phyloP scores from a whole-genome alignment of 495 filamentous ascomycete species.

The Hyaloscypha bicolor region DNA sequence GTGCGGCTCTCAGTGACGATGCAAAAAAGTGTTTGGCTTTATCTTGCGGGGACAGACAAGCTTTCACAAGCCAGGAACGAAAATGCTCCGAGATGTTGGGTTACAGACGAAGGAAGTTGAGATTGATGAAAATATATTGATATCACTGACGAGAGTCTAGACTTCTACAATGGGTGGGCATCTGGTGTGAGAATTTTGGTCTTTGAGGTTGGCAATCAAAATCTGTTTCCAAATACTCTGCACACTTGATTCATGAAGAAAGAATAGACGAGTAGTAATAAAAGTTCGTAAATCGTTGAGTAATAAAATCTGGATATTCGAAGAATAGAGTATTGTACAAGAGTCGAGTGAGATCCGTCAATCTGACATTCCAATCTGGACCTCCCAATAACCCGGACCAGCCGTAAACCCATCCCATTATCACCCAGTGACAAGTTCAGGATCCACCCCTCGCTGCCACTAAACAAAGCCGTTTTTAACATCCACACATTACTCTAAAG shows the following conservation, averaged over 20 bases:
- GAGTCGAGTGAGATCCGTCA: background rate
- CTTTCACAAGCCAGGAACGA: background rate
- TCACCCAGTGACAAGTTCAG: background rate
- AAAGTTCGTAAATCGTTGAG: background rate
- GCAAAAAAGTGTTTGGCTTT: too few relatives aligned
- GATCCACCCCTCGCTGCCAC: too few relatives aligned
- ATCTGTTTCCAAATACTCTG: background rate
- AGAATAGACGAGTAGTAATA: background rate
- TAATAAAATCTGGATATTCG: background rate
- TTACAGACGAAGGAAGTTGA: background rate
- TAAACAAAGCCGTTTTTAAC: too few relatives aligned
- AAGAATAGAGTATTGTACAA: background rate
- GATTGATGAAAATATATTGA: background rate
- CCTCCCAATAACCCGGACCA: background rate
- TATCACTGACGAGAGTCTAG: background rate
- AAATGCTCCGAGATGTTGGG: background rate
- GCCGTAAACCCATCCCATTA: constrained; percentile 1
- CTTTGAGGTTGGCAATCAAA: background rate
- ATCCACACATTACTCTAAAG: background rate
- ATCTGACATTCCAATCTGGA: background rate
- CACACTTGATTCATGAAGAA: background rate
- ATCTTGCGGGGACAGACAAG: background rate
- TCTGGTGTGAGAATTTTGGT: background rate
- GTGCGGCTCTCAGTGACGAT: background rate
- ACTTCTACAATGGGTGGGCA: background rate